These are phyloP conservation scores for Polyporus arcularius DNA, from an alignment of 768 basidiomycete genomes.

Conservation along the genomic window DNA sequence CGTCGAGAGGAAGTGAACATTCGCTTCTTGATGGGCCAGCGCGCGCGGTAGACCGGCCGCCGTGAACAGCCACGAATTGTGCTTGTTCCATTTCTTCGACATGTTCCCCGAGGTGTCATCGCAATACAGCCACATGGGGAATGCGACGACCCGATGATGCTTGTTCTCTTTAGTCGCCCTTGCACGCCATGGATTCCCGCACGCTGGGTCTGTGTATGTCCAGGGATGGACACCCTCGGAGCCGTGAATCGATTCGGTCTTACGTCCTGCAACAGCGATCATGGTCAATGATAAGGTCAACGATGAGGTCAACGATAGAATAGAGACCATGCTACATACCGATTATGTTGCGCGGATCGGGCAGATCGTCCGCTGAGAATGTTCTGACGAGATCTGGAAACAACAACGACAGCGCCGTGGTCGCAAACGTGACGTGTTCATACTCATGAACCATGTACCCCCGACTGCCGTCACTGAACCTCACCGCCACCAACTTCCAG, in stretches of 20 bases:
- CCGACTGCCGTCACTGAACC: not conserved
- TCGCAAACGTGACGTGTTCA: too few species aligned
- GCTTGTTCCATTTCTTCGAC: slow-evolving; percentile 52
- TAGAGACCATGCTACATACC: too few species aligned
- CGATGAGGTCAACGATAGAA: too few species aligned
- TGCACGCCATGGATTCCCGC: slow-evolving; percentile 10
- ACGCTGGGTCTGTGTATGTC: not conserved
- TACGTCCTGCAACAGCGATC: too few species aligned
- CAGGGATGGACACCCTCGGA: not conserved
- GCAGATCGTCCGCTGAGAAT: too few species aligned
- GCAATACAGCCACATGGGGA: slow-evolving; percentile 41
- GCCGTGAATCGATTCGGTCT: not conserved
- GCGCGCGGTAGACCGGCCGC: slow-evolving; percentile 38
- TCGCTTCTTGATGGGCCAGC: slow-evolving; percentile 33
- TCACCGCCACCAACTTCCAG: not conserved
- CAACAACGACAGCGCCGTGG: too few species aligned
- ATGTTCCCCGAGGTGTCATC: slow-evolving; percentile 47
- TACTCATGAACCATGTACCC: not conserved
- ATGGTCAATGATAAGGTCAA: too few species aligned
- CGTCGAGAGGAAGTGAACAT: slow-evolving; percentile 43
- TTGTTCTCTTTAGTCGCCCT: not conserved
- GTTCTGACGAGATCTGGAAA: too few species aligned
- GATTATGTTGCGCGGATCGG: too few species aligned
- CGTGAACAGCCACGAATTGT: slow-evolving; percentile 41
- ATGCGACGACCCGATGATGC: slow-evolving; percentile 24